A percentile compares a stretch with the other conserved stretches of the same genome.
Conservation (phyloP, 192 early-diverging fungal species). For the Kappamyces sp. region DNA sequence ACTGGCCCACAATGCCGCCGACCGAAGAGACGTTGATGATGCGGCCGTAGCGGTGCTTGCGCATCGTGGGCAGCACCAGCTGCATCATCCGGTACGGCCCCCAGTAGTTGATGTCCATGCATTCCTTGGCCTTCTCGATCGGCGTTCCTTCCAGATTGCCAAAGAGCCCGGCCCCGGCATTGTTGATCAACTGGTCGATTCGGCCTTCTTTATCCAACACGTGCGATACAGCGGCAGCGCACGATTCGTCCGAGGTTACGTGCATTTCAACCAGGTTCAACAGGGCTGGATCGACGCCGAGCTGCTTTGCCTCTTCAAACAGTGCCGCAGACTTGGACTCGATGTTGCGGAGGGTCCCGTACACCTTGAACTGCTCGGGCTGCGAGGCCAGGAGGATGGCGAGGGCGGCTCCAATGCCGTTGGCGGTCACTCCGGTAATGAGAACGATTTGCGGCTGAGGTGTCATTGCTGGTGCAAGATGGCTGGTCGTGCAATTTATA, state of each 20-base stretch:
- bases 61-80: constrained; percentile 11
- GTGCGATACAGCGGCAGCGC: not conserved
- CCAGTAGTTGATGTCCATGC: constrained; percentile 9
- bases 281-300: not conserved
- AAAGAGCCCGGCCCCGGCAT: constrained; percentile 10
- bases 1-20: constrained; percentile 10
- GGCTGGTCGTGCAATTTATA: too few species aligned
- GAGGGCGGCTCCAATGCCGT: constrained; percentile 3
- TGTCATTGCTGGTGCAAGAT: too few species aligned
- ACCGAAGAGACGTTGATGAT: constrained; percentile 9
- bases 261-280: constrained; percentile 8
- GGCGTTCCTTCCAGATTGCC: constrained; percentile 7
- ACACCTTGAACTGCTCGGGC: constrained; percentile 4
- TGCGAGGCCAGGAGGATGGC: constrained; percentile 3
- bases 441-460: not conserved
- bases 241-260: constrained; percentile 9
- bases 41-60: constrained; percentile 1
- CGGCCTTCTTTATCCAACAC: constrained; percentile 7
- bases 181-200: constrained; percentile 13
- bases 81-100: constrained; percentile 8
- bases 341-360: constrained; percentile 6
- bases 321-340: constrained; percentile 3
- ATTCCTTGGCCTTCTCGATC: constrained; percentile 9
- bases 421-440: constrained; percentile 11
- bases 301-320: constrained; percentile 2